Conservation (phyloP, 192 early-diverging fungal genomes). For the Pilaira anomala region DNA sequence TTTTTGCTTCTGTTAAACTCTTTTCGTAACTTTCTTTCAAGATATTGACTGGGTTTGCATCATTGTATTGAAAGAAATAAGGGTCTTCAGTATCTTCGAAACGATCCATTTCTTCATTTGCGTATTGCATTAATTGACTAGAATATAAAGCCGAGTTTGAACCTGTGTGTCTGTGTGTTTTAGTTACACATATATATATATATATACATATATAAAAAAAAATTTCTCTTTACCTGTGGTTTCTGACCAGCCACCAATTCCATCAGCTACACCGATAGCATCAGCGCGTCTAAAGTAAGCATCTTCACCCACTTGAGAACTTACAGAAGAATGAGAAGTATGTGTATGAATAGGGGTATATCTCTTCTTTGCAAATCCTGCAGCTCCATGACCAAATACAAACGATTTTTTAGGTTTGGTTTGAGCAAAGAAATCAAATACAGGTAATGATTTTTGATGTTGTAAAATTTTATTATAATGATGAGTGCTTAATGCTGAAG, state of each 20-base stretch:
- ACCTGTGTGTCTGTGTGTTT: slow-evolving; percentile 36
- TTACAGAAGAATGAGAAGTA: slow-evolving; percentile 45
- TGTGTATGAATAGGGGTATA: slow-evolving; percentile 23
- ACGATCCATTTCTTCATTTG: slow-evolving; percentile 75
- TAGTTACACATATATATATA: not conserved
- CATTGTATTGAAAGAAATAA: slow-evolving; percentile 75
- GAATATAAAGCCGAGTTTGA: slow-evolving; percentile 90
- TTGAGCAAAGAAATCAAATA: slow-evolving; percentile 33
- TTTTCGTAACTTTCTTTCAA: slow-evolving; percentile 75
- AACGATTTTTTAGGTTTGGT: slow-evolving; percentile 38
- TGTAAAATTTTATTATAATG: not conserved
- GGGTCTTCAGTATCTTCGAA: slow-evolving; percentile 82
- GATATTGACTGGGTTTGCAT: slow-evolving; percentile 76
- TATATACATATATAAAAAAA: no score
- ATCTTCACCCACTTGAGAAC: slow-evolving; percentile 83
- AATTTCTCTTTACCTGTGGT: slow-evolving; percentile 14
- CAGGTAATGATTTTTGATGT: slow-evolving; percentile 3
- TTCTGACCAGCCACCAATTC: slow-evolving; percentile 85
- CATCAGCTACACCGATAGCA: slow-evolving; percentile 89
- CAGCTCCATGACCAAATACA: slow-evolving; percentile 46
- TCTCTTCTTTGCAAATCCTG: slow-evolving; percentile 48
- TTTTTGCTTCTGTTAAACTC: slow-evolving; percentile 66
- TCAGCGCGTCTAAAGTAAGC: slow-evolving; percentile 86
- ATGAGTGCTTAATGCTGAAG: slow-evolving; percentile 2
- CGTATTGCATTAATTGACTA: slow-evolving; percentile 91